phyloP scores from a whole-genome alignment of 768 basidiomycete species.

The Cyathus striatus region DNA sequence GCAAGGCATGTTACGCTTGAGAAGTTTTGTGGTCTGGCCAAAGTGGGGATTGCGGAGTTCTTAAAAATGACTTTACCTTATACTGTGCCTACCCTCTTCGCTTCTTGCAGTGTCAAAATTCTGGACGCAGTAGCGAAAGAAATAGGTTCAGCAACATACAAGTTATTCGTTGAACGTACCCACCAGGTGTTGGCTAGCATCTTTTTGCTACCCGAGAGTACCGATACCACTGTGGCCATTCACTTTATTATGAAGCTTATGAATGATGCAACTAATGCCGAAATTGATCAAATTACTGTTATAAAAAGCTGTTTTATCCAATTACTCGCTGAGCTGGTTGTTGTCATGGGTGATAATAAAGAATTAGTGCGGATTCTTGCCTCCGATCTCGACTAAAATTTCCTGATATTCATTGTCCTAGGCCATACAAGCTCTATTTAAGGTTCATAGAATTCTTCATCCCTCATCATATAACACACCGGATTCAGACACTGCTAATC shows the following conservation, averaged over 20 bases:
- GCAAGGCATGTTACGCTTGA: constrained; percentile 52
- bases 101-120: constrained; percentile 48
- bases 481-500: too few species aligned
- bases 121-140: constrained; percentile 59
- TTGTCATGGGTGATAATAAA: constrained; percentile 72
- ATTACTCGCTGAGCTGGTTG: constrained; percentile 70
- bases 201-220: constrained; percentile 52
- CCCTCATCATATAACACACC: too few species aligned
- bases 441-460: constrained; percentile 44
- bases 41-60: constrained; percentile 51
- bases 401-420: constrained; percentile 7
- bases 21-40: constrained; percentile 69
- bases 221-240: constrained; percentile 53
- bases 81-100: constrained; percentile 69
- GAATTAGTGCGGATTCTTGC: constrained; percentile 28
- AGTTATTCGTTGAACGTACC: constrained; percentile 49
- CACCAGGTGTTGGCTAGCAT: constrained; percentile 60
- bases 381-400: neutral
- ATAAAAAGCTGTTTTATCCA: constrained; percentile 66
- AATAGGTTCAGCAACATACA: constrained; percentile 35
- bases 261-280: constrained; percentile 34
- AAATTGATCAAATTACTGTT: constrained; percentile 42
- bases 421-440: constrained; percentile 32
- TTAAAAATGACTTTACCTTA: constrained; percentile 56
- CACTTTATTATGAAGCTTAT: constrained; percentile 60